Conservation (phyloP, 345 rosid genomes). For the Aquilaria yunnanensis region DNA sequence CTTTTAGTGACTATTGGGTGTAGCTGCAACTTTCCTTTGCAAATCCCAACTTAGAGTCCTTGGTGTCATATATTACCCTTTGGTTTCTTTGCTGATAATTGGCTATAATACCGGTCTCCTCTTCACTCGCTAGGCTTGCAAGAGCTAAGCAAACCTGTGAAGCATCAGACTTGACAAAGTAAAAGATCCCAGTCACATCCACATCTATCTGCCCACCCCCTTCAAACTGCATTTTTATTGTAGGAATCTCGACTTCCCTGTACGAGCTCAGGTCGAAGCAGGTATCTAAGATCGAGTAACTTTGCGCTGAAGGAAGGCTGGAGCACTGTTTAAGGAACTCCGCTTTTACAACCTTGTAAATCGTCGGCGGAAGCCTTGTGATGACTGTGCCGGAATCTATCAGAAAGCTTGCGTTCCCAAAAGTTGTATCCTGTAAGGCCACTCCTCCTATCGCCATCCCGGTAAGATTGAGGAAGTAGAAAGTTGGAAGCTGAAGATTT, state of each 20-base stretch:
- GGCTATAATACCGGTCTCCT: conserved; percentile 65
- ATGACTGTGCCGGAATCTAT: conserved; percentile 92
- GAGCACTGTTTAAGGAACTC: conserved; percentile 72
- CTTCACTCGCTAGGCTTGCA: conserved; percentile 65
- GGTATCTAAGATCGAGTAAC: conserved; percentile 72
- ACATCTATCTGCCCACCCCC: conserved; percentile 49
- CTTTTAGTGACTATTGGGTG: conserved; percentile 9
- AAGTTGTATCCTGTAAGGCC: conserved; percentile 29
- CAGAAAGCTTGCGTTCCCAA: conserved; percentile 38
- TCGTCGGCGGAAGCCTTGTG: conserved; percentile 68
- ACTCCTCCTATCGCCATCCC: conserved; percentile 58
- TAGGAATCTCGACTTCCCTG: conserved; percentile 62
- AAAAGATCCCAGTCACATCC: conserved; percentile 66
- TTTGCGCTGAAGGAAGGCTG: conserved; percentile 58
- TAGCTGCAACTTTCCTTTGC: conserved; percentile 74
- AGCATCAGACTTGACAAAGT: conserved; percentile 64
- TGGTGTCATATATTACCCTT: conserved; percentile 75
- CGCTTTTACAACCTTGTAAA: conserved; percentile 56
- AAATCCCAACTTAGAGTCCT: conserved; percentile 57
- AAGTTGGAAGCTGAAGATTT: conserved; percentile 54
- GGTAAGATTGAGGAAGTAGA: conserved; percentile 78
- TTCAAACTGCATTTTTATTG: conserved; percentile 49
- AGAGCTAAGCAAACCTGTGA: conserved; percentile 83
- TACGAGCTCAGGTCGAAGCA: conserved; percentile 78
- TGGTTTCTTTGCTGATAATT: conserved; percentile 88